Evolutionary conservation across 805 yeast species (phyloP), one percentile per base, ranked within the genome.

Genomic region (Ogataea saltuana): DNA sequence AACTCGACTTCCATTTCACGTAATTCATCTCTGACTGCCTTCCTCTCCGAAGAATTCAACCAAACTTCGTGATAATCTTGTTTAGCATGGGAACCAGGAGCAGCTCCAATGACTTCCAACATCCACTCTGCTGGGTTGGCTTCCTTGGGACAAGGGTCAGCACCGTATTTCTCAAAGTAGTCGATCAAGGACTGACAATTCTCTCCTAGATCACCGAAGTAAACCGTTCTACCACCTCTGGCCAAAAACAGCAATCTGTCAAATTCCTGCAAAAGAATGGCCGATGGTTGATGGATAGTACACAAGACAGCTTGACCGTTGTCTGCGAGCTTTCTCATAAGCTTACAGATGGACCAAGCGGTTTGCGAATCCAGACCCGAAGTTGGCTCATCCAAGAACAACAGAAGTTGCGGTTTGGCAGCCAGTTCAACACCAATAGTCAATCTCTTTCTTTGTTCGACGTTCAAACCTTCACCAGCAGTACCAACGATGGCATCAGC

Each of bases 41-140:
- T 57, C 54, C 75, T 77, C 60, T 88, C 89, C 0, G 64, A 64
- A 27, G 95, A 86, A 36, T 74, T 72, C 61, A 75, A 65, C 96
- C 97, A 87, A 37, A 84, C 88, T 57, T 85, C 83, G 57, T 78
- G 72, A 56, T 82, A 85, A 62, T 85, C 86, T 64, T 81, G 85
- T 36, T 71, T 71, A 15, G 88, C 85, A 53, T 79, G 83, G 26
- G 87, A 78, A 41, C 88, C 89, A 6, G 89, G 89, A 26, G 89
- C 88, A 41, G 89, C 89, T 56, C 90, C 89, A 55, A 83, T 84
- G 50, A 82, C 85, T 49, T 85, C 85, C 65, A 88, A 71, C 95
- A 88, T 88, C 93, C 95, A 88, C 68, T 88, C 96, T 11, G 90
- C 91, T 23, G 91, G 93, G 52, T 85, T 85, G 4, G 87, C 88